These are phyloP conservation scores for Aspergillus ellipticus DNA, from an alignment of 495 filamentous ascomycete species.

Conservation along the genomic window DNA sequence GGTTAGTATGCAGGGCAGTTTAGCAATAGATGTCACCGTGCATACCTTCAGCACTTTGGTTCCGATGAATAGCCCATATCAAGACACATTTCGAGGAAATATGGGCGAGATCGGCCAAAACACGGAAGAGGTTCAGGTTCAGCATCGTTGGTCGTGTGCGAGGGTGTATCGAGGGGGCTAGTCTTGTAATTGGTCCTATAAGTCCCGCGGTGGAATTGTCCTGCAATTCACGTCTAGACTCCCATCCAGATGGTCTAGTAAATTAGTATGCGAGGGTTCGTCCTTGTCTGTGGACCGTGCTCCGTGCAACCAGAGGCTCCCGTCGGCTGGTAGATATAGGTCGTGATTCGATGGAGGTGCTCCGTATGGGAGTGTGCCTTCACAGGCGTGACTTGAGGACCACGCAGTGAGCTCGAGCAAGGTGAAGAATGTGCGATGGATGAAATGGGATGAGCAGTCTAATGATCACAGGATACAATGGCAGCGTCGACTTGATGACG, in stretches of 20 bases:
- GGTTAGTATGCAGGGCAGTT: constrained; percentile 13
- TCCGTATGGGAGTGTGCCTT: no score
- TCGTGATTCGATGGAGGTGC: background rate
- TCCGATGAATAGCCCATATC: constrained; percentile 86
- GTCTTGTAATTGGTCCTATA: background rate
- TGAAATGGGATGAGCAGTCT: background rate
- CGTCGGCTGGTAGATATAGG: background rate
- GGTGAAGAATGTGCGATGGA: background rate
- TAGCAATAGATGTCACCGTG: background rate
- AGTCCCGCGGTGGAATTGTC: background rate
- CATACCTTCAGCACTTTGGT: constrained; percentile 81
- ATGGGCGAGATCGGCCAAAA: constrained; percentile 79
- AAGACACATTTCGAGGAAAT: constrained; percentile 81
- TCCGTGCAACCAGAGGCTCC: background rate
- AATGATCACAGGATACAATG: background rate
- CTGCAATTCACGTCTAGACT: background rate
- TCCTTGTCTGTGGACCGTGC: background rate
- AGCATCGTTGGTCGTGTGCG: constrained; percentile 21
- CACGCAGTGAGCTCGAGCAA: background rate
- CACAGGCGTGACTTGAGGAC: no score
- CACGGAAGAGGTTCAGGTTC: constrained; percentile 65
- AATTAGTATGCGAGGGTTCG: background rate
- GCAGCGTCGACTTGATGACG: background rate
- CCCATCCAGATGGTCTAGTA: background rate
- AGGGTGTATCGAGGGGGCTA: background rate